phyloP scores from a whole-genome alignment of 495 filamentous ascomycete genomes.

The Penicillium coffeae region DNA sequence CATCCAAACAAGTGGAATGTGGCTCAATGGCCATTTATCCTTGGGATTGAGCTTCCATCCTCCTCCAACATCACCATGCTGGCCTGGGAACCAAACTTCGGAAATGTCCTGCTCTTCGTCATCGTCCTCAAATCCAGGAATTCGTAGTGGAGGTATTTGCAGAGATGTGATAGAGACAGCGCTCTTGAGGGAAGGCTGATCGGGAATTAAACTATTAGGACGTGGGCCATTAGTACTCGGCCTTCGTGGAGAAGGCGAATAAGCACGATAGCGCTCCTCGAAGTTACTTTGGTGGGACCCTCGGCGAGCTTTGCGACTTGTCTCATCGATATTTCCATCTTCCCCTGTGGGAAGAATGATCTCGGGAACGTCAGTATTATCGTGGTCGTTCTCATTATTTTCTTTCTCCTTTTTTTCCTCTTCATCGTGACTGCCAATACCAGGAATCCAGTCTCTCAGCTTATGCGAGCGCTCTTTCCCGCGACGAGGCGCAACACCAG shows the following conservation, averaged over 20 bases:
- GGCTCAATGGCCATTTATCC: conserved; percentile 56
- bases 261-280: conserved; percentile 13
- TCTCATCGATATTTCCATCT: not conserved
- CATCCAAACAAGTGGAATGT: conserved; percentile 77
- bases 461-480: conserved; percentile 1
- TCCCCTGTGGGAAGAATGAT: conserved; percentile 4
- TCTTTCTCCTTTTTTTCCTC: not conserved
- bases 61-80: conserved; percentile 75
- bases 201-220: conserved; percentile 2
- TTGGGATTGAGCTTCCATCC: conserved; percentile 63
- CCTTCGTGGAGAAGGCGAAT: conserved; percentile 6
- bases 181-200: conserved; percentile 10
- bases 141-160: conserved; percentile 3
- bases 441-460: conserved; percentile 6
- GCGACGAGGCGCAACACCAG: conserved; percentile 34
- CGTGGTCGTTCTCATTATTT: no score
- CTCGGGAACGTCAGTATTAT: conserved; percentile 11
- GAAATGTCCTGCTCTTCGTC: conserved; percentile 65
- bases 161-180: conserved; percentile 8
- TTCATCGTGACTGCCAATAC: not conserved
- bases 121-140: conserved; percentile 29
- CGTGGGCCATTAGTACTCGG: conserved; percentile 3
- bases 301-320: not conserved
- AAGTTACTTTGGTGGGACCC: not conserved
- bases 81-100: conserved; percentile 78